These are phyloP conservation scores for Penicillium sp. DNA, from an alignment of 2,329 filamentous ascomycete genomes.

Conservation along the genomic window DNA sequence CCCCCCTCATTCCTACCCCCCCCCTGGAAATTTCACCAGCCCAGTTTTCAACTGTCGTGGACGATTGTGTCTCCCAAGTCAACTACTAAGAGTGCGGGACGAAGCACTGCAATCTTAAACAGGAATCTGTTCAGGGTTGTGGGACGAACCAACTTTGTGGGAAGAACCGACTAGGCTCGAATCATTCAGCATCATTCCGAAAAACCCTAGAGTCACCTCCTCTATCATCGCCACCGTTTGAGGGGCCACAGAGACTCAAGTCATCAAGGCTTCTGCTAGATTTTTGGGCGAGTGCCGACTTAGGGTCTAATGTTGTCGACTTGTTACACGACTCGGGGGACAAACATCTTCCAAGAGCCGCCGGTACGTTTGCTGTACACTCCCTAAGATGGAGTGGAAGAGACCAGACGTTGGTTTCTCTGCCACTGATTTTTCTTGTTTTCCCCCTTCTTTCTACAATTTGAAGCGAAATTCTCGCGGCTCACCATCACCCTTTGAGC, in stretches of 20 bases:
- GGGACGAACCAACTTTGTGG: not conserved
- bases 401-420: constrained; percentile 16
- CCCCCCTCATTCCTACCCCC: constrained; percentile 4
- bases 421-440: not conserved
- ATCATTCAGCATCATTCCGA: not conserved
- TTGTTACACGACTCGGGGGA: constrained; percentile 38
- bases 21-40: constrained; percentile 28
- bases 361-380: constrained; percentile 33
- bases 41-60: constrained; percentile 35
- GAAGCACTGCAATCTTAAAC: not conserved
- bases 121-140: not conserved
- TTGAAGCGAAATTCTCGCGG: constrained; percentile 1
- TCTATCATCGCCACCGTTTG: not conserved
- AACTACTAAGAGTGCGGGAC: constrained; percentile 19
- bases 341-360: constrained; percentile 40
- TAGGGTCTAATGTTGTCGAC: constrained; percentile 36
- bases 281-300: constrained; percentile 30
- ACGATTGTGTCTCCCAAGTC: constrained; percentile 29
- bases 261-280: constrained; percentile 26
- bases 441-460: not conserved
- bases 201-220: not conserved
- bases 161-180: not conserved
- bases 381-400: constrained; percentile 10
- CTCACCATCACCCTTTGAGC: constrained; percentile 2
- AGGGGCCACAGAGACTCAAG: constrained; percentile 20